A percentile compares a stretch with the other conserved stretches of the same genome.
Evolutionary conservation across 352 stramenopile species (phyloP).

Genomic region (Globisporangium carolinianum): DNA sequence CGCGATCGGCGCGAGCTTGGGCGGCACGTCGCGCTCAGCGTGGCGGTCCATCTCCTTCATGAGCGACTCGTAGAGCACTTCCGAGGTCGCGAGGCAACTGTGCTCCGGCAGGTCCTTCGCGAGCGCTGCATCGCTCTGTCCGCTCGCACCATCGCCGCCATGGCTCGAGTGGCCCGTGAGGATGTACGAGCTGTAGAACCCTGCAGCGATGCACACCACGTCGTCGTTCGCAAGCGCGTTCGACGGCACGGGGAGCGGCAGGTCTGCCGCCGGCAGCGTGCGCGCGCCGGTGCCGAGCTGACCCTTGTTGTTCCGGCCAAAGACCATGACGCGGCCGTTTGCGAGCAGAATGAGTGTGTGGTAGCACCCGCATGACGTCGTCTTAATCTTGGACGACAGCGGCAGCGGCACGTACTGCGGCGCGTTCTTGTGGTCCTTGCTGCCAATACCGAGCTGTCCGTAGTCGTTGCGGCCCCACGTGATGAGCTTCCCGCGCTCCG

Average conservation of each 20-base stretch:
- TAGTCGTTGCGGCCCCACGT: constrained; percentile 87
- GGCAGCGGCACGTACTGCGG: constrained; percentile 73
- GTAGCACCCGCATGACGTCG: constrained; percentile 78
- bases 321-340: constrained; percentile 81
- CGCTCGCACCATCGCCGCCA: constrained; percentile 24
- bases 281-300: constrained; percentile 71
- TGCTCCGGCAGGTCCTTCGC: constrained; percentile 59
- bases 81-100: constrained; percentile 45
- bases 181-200: constrained; percentile 88
- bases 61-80: constrained; percentile 75
- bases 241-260: constrained; percentile 68
- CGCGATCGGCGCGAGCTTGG: constrained; percentile 21
- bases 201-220: constrained; percentile 70
- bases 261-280: constrained; percentile 72
- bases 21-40: constrained; percentile 3
- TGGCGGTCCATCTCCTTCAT: constrained; percentile 86
- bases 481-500: constrained; percentile 76
- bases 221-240: constrained; percentile 78
- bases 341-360: constrained; percentile 72
- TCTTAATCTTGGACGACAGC: constrained; percentile 72
- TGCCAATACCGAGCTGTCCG: constrained; percentile 80
- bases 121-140: constrained; percentile 30
- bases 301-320: constrained; percentile 85
- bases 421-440: constrained; percentile 83
- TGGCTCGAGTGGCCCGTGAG: constrained; percentile 56